These are phyloP conservation scores for Thinopyrum obtusiflorum DNA, from an alignment of 202 grass and related monocot species.

Conservation along the genomic window DNA sequence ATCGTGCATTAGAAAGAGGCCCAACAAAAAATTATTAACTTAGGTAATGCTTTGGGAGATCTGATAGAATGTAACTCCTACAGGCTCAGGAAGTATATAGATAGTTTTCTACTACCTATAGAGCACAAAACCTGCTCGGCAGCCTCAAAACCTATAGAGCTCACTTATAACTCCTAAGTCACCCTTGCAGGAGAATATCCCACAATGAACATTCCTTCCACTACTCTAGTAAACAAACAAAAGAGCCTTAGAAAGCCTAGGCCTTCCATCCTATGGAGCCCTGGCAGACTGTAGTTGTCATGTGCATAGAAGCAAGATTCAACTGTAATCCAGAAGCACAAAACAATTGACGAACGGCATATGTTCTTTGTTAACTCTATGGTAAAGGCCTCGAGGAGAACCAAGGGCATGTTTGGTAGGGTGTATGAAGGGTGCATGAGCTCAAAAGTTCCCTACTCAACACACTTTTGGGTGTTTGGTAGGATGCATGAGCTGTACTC, in stretches of 20 bases:
- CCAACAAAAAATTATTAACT: background rate
- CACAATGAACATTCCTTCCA: background rate
- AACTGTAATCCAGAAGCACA: background rate
- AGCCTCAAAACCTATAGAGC: background rate
- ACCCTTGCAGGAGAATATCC: background rate
- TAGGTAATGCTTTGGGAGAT: conserved; percentile 1
- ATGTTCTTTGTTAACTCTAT: background rate
- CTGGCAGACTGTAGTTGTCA: background rate
- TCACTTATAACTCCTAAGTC: background rate
- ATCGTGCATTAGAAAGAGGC: background rate
- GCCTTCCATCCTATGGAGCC: background rate
- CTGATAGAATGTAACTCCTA: background rate
- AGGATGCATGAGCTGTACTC: too few relatives aligned
- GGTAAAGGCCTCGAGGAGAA: background rate
- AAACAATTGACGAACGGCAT: background rate
- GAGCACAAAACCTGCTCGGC: background rate
- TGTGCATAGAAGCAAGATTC: background rate
- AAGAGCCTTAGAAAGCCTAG: background rate
- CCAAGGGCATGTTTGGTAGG: background rate
- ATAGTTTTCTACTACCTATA: background rate
- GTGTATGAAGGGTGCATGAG: too few relatives aligned
- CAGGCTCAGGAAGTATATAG: background rate
- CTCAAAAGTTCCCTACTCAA: too few relatives aligned
- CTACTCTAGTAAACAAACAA: conserved; percentile 8
- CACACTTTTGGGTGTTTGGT: too few relatives aligned